phyloP scores from a whole-genome alignment of 1,284 basidiomycete genomes.

The Wallemia hederae region DNA sequence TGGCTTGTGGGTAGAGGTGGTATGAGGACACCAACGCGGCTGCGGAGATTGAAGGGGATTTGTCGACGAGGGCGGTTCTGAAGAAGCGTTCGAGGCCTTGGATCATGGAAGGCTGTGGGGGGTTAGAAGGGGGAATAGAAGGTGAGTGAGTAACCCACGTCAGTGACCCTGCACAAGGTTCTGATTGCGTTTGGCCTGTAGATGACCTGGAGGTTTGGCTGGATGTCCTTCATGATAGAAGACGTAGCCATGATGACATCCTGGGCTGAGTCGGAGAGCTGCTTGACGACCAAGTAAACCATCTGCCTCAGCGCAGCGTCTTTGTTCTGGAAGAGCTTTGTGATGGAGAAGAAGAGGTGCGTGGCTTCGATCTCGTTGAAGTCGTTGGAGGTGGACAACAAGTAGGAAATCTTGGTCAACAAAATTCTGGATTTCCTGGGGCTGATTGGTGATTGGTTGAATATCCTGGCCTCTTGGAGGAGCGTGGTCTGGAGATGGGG shows the following conservation, averaged over 20 bases:
- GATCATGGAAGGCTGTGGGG: constrained; percentile 62
- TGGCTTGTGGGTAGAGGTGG: constrained; percentile 74
- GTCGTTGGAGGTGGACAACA: constrained; percentile 84
- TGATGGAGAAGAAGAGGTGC: constrained; percentile 91
- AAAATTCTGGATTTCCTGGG: constrained; percentile 87
- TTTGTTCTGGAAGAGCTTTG: constrained; percentile 97
- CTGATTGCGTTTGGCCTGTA: constrained; percentile 95
- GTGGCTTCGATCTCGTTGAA: constrained; percentile 92
- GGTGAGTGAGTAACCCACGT: constrained; percentile 30
- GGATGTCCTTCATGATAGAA: constrained; percentile 99
- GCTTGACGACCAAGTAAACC: constrained; percentile 97
- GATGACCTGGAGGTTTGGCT: constrained; percentile 92
- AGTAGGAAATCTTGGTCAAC: constrained; percentile 82
- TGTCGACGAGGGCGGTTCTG: constrained; percentile 96
- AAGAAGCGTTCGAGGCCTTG: constrained; percentile 98
- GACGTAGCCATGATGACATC: constrained; percentile 99
- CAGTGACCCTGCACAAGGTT: constrained; percentile 83
- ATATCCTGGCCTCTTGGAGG: constrained; percentile 90
- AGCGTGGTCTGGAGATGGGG: constrained; percentile 87
- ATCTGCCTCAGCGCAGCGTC: constrained; percentile 92
- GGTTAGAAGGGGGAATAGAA: not conserved
- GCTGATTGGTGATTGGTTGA: constrained; percentile 96
- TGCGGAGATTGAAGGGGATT: constrained; percentile 78
- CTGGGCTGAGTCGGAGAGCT: constrained; percentile 79
- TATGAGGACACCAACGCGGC: constrained; percentile 91